phyloP scores from a whole-genome alignment of 1,139 yeast genomes.

The Candida anutae region DNA sequence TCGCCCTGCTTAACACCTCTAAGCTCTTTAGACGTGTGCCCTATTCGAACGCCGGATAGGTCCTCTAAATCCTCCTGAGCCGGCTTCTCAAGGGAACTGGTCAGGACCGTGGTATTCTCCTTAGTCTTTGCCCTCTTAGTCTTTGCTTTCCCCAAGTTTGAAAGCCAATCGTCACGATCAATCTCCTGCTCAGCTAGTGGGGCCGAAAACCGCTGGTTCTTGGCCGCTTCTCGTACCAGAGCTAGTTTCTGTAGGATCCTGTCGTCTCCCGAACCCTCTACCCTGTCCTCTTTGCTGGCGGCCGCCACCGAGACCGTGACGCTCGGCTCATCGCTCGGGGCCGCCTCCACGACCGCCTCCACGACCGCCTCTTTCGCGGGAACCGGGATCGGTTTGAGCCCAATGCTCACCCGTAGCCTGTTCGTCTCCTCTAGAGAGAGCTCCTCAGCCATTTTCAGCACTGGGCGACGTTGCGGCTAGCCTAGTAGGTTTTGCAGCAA shows the following conservation, averaged over 20 bases:
- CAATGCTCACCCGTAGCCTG: slow-evolving; percentile 36
- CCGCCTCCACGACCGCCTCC: too few species aligned
- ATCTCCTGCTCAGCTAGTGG: slow-evolving; percentile 21
- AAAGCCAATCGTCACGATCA: slow-evolving; percentile 35
- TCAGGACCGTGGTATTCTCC: slow-evolving; percentile 1
- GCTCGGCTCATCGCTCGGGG: slow-evolving; percentile 16
- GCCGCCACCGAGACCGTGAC: slow-evolving; percentile 21
- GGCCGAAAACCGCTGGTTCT: too few species aligned
- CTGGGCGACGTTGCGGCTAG: too few species aligned
- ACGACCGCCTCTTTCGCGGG: too few species aligned
- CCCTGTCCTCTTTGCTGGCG: too few species aligned
- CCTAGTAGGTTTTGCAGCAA: too few species aligned
- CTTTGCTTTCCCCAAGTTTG: slow-evolving; percentile 12
- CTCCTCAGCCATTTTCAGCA: slow-evolving; percentile 5
- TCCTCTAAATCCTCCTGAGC: slow-evolving; percentile 11
- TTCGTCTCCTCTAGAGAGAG: slow-evolving; percentile 33
- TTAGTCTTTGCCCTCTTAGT: slow-evolving; percentile 6
- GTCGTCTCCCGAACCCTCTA: too few species aligned
- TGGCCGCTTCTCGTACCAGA: too few species aligned
- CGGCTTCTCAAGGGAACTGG: too few species aligned
- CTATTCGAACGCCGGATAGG: slow-evolving; percentile 34
- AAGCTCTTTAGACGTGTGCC: slow-evolving; percentile 34
- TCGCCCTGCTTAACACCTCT: slow-evolving; percentile 34
- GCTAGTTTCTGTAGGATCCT: too few species aligned
- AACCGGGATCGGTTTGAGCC: slow-evolving; percentile 37